These are phyloP conservation scores for Fistulinella cinereoalba DNA, from an alignment of 1,284 basidiomycete genomes.

Conservation along the genomic window DNA sequence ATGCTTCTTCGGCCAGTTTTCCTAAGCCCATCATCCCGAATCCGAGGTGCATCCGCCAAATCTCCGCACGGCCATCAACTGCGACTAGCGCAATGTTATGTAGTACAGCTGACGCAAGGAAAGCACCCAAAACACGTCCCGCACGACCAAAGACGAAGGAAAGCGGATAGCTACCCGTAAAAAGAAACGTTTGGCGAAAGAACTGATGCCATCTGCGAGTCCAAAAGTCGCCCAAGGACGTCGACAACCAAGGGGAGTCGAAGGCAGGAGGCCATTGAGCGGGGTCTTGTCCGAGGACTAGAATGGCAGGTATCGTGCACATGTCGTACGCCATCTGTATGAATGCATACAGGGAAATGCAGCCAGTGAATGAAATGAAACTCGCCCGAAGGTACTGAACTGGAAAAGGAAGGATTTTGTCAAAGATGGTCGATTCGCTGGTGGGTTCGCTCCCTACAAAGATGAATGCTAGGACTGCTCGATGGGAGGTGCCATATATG, in stretches of 20 bases:
- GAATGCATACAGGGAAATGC: slow-evolving; percentile 40
- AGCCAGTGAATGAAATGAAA: slow-evolving; percentile 38
- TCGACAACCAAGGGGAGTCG: slow-evolving; percentile 36
- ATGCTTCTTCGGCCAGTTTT: slow-evolving; percentile 41
- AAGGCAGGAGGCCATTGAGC: slow-evolving; percentile 40
- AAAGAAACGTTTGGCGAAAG: slow-evolving; percentile 1
- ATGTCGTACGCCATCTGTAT: slow-evolving; percentile 42
- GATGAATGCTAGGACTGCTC: slow-evolving; percentile 40
- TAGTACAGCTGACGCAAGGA: slow-evolving; percentile 50
- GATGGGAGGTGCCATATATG: slow-evolving; percentile 44
- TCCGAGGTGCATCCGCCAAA: slow-evolving; percentile 42
- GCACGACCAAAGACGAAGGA: slow-evolving; percentile 37
- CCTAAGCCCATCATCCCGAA: slow-evolving; percentile 56
- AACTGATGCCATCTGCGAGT: slow-evolving; percentile 42
- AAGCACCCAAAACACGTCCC: slow-evolving; percentile 49
- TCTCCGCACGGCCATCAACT: slow-evolving; percentile 48
- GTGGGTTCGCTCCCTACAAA: slow-evolving; percentile 35
- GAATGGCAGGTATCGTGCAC: slow-evolving; percentile 40
- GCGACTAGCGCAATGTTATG: slow-evolving; percentile 54
- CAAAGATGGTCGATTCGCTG: slow-evolving; percentile 52
- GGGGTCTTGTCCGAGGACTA: slow-evolving; percentile 32
- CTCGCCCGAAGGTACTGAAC: slow-evolving; percentile 44
- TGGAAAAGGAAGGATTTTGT: slow-evolving; percentile 39
- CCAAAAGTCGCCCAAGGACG: slow-evolving; percentile 43
- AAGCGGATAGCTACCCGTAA: slow-evolving; percentile 37